Base-by-base conservation (phyloP, 352 stramenopile species). In the Globisporangium carolinianum region DNA sequence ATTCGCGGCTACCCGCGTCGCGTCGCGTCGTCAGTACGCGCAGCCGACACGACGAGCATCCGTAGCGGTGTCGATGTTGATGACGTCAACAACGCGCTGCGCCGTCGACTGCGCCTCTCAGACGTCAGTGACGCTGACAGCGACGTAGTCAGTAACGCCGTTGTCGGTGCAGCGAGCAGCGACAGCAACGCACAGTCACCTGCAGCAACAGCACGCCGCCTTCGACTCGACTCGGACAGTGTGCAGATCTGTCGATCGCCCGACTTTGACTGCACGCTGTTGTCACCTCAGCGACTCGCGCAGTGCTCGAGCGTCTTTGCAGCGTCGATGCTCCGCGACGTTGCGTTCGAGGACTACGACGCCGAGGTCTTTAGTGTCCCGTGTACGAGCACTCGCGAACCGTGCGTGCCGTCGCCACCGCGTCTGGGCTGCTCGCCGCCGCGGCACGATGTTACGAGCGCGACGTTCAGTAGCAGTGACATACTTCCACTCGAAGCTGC, bases 261-360 rank as follows among this genome's bases (percentile, higher is more conserved):
- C 12, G 76, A 87, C 56, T 81, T 77, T 43, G 58, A 74, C 32
- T 58, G 73, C 1, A 12, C 15, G 8, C 10, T 45, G 41, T 58
- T 62, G 18, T 47, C 61, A 15, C 58, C 61, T 8, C 67, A 61
- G 9, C 64, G 51, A 6, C 65, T 64, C 43, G 65, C 61, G 52
- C 46, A 57, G 43, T 68, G 57, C 11, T 36, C 66, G 15, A 69
- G 56, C 12, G 67, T 68, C 24, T 48, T 86, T 10, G 75, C 63
- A 49, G 51, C 69, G 6, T 73, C 68, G 52, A 51, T 84, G 1
- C 55, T 83, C 12, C 61, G 64, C 0, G 61, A 69, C 36, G 75
- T 83, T 49, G 69, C 68, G 32, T 57, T 89, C 10, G 60, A 78
- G 42, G 74, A 84, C 47, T 91, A 91, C 48, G 82, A 91, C 48